phyloP scores from a whole-genome alignment of 2,329 filamentous ascomycete genomes.

The Ascochyta clinopodiicola region DNA sequence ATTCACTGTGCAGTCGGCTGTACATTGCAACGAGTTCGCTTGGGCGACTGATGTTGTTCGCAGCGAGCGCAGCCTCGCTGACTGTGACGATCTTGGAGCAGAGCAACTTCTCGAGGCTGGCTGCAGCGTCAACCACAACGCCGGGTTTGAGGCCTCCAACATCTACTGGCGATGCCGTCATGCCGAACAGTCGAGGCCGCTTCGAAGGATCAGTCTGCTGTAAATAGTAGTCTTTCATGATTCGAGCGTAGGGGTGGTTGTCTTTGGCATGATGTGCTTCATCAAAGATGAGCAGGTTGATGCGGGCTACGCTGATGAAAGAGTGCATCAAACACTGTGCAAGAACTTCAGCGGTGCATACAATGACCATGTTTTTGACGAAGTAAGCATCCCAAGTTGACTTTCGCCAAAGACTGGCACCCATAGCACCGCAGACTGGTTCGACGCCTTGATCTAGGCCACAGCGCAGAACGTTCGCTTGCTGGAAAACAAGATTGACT shows the following conservation, averaged over 20 bases:
- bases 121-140: conserved; percentile 73
- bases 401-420: conserved; percentile 65
- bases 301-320: conserved; percentile 79
- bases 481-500: conserved; percentile 88
- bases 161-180: conserved; percentile 96
- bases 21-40: conserved; percentile 65
- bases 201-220: conserved; percentile 52
- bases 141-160: conserved; percentile 61
- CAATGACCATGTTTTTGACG: conserved; percentile 77
- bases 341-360: conserved; percentile 90
- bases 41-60: conserved; percentile 65
- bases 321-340: conserved; percentile 78
- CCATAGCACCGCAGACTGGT: conserved; percentile 75
- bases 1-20: conserved; percentile 59
- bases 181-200: conserved; percentile 84
- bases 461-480: conserved; percentile 78
- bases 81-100: conserved; percentile 85
- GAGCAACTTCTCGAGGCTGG: conserved; percentile 76
- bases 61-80: conserved; percentile 64
- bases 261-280: conserved; percentile 97
- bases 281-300: conserved; percentile 93
- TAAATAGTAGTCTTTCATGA: conserved; percentile 86
- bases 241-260: conserved; percentile 85
- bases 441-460: conserved; percentile 80
- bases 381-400: conserved; percentile 66